A percentile compares a stretch with the other conserved stretches of the same genome.
phyloP scores from a whole-genome alignment of 176 grass and related monocot genomes.

The Phyllostachys edulis region DNA sequence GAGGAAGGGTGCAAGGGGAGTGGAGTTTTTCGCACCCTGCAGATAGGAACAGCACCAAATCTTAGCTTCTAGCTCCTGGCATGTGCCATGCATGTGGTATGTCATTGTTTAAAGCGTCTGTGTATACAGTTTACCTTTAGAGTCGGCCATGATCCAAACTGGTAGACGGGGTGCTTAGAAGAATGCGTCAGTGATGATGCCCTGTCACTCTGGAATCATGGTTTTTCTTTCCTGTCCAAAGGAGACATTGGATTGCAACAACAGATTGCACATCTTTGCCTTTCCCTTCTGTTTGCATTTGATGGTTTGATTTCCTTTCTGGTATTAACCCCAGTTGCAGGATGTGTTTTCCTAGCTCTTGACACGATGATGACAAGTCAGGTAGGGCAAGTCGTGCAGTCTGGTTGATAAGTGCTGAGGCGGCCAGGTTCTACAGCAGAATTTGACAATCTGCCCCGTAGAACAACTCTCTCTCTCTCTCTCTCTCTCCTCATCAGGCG shows the following conservation, averaged over 20 bases:
- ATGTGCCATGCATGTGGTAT: constrained; percentile 21
- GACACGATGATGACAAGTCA: neutral
- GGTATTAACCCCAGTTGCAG: neutral
- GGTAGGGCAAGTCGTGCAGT: neutral
- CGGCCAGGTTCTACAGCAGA: neutral
- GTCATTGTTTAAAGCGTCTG: constrained; percentile 2
- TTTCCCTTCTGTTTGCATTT: neutral
- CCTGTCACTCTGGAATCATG: constrained; percentile 14
- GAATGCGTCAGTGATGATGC: neutral
- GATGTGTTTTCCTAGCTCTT: neutral
- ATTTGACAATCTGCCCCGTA: constrained; percentile 24
- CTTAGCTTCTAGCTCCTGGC: constrained; percentile 19
- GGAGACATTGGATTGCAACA: constrained; percentile 6
- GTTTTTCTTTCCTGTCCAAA: neutral
- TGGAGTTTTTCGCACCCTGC: neutral
- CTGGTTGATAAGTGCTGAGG: neutral
- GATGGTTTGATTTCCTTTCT: neutral
- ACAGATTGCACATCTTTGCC: neutral
- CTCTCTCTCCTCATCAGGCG: neutral
- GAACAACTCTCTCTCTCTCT: neutral
- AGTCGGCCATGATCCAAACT: constrained; percentile 12
- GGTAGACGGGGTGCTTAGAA: neutral
- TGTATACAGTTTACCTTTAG: constrained; percentile 26
- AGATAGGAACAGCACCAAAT: constrained; percentile 12
- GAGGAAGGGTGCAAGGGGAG: neutral